phyloP scores from a whole-genome alignment of 2,329 filamentous ascomycete genomes.

The Sporothrix brasiliensis region DNA sequence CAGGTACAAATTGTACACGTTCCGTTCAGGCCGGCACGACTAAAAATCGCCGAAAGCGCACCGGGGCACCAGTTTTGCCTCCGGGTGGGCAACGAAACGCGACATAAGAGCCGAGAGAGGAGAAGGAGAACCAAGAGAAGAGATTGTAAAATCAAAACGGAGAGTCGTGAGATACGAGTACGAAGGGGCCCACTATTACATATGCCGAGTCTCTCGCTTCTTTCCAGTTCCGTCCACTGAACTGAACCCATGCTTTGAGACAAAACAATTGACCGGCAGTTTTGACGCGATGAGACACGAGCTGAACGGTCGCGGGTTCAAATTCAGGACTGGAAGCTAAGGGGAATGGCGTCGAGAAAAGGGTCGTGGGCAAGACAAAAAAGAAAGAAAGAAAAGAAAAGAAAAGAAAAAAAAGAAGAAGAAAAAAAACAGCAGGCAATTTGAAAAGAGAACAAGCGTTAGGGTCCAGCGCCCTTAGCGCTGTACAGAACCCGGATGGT shows the following conservation, averaged over 20 bases:
- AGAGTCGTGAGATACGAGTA: too few relatives aligned
- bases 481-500: conserved; percentile 17
- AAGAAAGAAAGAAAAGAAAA: background rate
- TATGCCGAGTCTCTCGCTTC: too few relatives aligned
- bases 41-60: conserved; percentile 1
- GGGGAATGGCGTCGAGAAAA: background rate
- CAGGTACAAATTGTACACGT: background rate
- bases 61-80: conserved; percentile 9
- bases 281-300: background rate
- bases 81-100: background rate
- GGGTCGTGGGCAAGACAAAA: background rate
- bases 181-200: too few relatives aligned
- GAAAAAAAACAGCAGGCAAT: background rate
- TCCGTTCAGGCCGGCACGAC: background rate
- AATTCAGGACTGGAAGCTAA: background rate
- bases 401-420: background rate
- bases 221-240: too few relatives aligned
- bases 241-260: too few relatives aligned
- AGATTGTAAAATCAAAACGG: too few relatives aligned
- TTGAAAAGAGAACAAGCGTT: background rate
- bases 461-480: conserved; percentile 3
- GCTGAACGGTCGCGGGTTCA: background rate
- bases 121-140: background rate
- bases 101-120: background rate
- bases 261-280: too few relatives aligned